A percentile compares a stretch with the other conserved stretches of the same genome.
Conservation (phyloP, 1,139 yeast genomes). For the Scheffersomyces segobiensis region DNA sequence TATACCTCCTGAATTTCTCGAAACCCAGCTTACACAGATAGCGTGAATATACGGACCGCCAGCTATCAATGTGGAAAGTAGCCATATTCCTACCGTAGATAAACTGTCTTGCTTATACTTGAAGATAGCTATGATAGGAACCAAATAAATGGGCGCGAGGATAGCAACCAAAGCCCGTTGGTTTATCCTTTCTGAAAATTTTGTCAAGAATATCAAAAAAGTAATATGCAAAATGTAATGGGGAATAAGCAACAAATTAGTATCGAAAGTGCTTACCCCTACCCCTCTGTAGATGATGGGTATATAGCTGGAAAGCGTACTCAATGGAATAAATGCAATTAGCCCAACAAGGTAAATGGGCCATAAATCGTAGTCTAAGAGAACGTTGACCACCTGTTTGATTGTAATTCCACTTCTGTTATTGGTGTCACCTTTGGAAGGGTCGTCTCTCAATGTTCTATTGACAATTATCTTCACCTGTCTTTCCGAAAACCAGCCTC, state of each 20-base stretch:
- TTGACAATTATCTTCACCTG: constrained; percentile 19
- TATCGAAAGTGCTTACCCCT: constrained; percentile 18
- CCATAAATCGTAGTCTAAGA: constrained; percentile 18
- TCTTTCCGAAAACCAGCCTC: constrained; percentile 19
- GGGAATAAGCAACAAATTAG: constrained; percentile 17
- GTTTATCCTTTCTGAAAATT: constrained; percentile 14
- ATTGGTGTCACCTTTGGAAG: constrained; percentile 21
- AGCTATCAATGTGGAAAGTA: constrained; percentile 43
- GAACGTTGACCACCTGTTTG: constrained; percentile 11
- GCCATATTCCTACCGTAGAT: constrained; percentile 53
- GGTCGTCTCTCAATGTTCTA: constrained; percentile 20
- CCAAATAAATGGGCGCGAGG: constrained; percentile 8
- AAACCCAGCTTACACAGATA: constrained; percentile 59
- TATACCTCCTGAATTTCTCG: constrained; percentile 61
- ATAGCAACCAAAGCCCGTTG: constrained; percentile 8
- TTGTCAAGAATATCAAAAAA: constrained; percentile 13
- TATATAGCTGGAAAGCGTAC: constrained; percentile 15
- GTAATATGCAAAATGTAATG: constrained; percentile 14
- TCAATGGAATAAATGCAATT: constrained; percentile 15
- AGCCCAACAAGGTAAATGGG: constrained; percentile 18
- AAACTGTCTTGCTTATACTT: constrained; percentile 4
- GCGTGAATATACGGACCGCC: constrained; percentile 58
- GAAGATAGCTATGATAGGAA: constrained; percentile 9
- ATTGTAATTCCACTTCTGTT: constrained; percentile 14
- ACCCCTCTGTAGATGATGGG: constrained; percentile 15